A percentile compares a stretch with the other conserved stretches of the same genome.
Conservation (phyloP, 495 filamentous ascomycete genomes). For the Letharia lupina region DNA sequence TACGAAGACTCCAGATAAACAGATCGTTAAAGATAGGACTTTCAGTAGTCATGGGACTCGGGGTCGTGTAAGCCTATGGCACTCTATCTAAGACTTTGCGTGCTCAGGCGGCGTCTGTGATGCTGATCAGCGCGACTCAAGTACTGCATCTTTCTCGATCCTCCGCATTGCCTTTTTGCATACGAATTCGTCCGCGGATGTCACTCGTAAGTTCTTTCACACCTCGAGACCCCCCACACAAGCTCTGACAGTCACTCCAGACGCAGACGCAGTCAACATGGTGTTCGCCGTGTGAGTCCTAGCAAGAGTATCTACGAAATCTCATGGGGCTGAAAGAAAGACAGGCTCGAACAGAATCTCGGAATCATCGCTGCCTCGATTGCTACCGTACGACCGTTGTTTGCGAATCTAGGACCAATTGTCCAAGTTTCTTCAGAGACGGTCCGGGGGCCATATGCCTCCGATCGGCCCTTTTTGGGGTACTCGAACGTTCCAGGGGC, state of each 20-base stretch:
- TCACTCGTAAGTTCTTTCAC: background rate
- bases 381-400: background rate
- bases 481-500: background rate
- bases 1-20: background rate
- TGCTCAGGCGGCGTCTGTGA: background rate
- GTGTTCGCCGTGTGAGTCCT: background rate
- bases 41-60: slow-evolving; percentile 1
- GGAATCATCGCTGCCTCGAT: background rate
- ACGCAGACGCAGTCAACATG: background rate
- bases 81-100: background rate
- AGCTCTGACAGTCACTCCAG: background rate
- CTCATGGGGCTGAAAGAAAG: background rate
- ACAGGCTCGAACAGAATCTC: background rate
- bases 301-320: background rate
- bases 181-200: background rate
- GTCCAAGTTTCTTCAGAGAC: background rate
- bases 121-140: background rate
- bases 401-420: background rate
- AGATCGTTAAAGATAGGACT: background rate
- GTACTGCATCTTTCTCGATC: background rate
- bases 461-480: background rate
- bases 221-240: background rate
- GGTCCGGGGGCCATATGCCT: background rate
- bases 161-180: background rate
- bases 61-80: background rate